Percentiles rank a stretch among this genome's conserved stretches.
phyloP scores from a whole-genome alignment of 768 basidiomycete species.

The Leccinellum luteum region DNA sequence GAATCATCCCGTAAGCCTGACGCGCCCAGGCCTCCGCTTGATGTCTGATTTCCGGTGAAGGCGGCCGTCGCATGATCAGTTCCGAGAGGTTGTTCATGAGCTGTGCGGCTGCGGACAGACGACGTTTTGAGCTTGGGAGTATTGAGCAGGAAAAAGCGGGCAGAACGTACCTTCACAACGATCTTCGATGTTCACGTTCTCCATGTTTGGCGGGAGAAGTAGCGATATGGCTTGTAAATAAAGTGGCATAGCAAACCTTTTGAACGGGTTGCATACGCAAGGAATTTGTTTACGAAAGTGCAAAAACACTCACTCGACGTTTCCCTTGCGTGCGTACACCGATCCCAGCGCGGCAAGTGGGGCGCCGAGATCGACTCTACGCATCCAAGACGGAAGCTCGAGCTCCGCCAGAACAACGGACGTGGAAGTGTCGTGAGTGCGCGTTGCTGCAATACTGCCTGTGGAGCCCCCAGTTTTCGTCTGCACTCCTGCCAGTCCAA shows the following conservation, averaged over 20 bases:
- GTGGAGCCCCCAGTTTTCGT: background rate
- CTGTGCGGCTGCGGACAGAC: constrained; percentile 37
- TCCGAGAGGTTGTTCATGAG: constrained; percentile 50
- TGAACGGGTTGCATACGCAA: background rate
- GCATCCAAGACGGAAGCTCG: constrained; percentile 58
- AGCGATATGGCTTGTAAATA: constrained; percentile 66
- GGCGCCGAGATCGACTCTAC: constrained; percentile 58
- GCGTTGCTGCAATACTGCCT: background rate
- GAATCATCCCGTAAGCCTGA: constrained; percentile 41
- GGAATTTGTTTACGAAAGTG: background rate
- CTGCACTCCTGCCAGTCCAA: constrained; percentile 27
- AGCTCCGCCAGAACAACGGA: constrained; percentile 47
- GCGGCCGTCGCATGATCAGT: constrained; percentile 36
- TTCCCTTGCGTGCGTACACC: constrained; percentile 56
- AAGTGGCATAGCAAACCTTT: constrained; percentile 60
- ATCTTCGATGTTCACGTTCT: constrained; percentile 40
- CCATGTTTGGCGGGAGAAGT: constrained; percentile 44
- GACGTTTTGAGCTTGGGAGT: background rate
- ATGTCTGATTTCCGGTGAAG: constrained; percentile 35
- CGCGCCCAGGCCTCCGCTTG: constrained; percentile 63
- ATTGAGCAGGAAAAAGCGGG: background rate
- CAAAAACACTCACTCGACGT: constrained; percentile 36
- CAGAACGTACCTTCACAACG: constrained; percentile 54
- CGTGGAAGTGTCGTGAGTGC: background rate
- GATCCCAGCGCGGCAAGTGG: constrained; percentile 66